Base-by-base conservation (phyloP, 1,284 basidiomycete species). In the Microbotryum violaceum region DNA sequence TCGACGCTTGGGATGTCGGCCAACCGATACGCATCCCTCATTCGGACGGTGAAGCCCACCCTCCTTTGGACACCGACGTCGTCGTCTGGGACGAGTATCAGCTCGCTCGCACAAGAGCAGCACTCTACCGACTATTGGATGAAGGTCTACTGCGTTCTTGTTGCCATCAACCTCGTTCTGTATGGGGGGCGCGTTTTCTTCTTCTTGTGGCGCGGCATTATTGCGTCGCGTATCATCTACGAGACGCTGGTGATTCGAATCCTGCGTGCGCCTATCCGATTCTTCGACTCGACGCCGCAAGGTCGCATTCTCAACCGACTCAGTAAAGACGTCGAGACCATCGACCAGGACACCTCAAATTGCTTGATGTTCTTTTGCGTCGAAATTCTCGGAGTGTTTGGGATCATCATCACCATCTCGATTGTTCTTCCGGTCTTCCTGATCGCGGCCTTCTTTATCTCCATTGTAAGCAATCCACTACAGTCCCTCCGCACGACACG, bases 281-380 rank as follows among this genome's bases (percentile, higher is more conserved):
- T 71, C 62, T 72, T 66, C 56, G 70, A 72, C 52, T 58, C 61
- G 31, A 72, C 71, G 3, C 71, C 72, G 16, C 74, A 75, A 4
- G 80, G 80, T 4, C 75, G 79, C 2, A 80, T 81, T 65, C 74
- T 80, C 61, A 82, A 82, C 65, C 74, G 80, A 10, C 74, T 77
- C 46, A 70, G 70, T 16, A 68, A 65, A 20, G 64, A 61, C 54
- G 75, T 80, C 61, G 76, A 78, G 51, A 76, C 77, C 0, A 74
- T 81, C 58, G 80, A 82, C 70, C 76, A 77, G 44, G 76, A 78
- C 58, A 70, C 73, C 8, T 27, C 60, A 64, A 72, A 65, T n/a
- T n/a, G 20, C 12, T 42, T 54, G 25, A 56, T 63, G 55, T 62
- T 62, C 52, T 58, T 56, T n/a, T 44, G 56, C 5, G 49, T 61